Base-by-base conservation (phyloP, 2,329 filamentous ascomycete species). In the Chalaropsis thielavioides region DNA sequence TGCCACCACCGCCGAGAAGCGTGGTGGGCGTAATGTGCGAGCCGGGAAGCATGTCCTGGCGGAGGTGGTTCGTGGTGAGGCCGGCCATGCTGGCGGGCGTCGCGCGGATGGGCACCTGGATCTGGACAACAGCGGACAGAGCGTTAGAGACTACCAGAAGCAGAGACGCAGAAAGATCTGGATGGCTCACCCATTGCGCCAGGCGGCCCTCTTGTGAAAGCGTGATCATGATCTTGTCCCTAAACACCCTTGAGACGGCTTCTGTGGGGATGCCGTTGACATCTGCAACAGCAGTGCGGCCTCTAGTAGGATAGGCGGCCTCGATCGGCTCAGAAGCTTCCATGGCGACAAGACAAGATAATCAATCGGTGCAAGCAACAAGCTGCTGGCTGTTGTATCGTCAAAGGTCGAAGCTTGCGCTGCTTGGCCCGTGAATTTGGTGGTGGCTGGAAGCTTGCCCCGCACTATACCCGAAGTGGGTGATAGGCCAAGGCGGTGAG, bases 171-270 rank as follows among this genome's bases (percentile, higher is more conserved):
- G 15, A 10, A 15, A 41, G 11, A 54, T 4, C 27, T 44, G n/a
- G 38, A 11, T n/a, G 2, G 73, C 77, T 64, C 79, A 96, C 91
- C 94, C 94, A 99, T 80, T 97, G 94, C 22, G 89, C 88, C 59
- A 97, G 77, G 67, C 87, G 83, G 6, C 92, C 92, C 68, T 87
- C 83, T 76, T 97, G 94, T 0, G 89, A 89, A 67, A 97, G 81
- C 0, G 91, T 96, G 68, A 99, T 78, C 70, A 99, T 77, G 70
- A 99, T 90, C 75, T 90, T 95, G 80, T 97, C 94, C 8, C 86
- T 81, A 75, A 97, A 97, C 70, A 80, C 83, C 64, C 91, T 79
- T 11, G 81, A 81, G 46, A 84, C 85, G 41, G 89, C 86, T 69
- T 90, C 84, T 1, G 94, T 97, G 43, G 80, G 74, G 24, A 86